Conservation (phyloP, 805 yeast species). For the Danielia reshetovae region DNA sequence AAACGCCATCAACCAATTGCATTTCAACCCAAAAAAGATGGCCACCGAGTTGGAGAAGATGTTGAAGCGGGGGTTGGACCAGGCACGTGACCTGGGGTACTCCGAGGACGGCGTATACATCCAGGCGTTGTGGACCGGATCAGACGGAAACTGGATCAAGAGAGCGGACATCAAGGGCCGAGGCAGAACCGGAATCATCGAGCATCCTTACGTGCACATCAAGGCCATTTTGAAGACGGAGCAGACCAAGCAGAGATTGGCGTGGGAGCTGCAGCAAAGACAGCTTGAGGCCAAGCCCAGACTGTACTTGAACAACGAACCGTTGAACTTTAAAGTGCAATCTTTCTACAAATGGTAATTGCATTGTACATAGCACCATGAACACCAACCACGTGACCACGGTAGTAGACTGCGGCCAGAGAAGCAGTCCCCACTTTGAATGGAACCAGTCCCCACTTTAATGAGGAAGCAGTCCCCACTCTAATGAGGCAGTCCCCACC, state of each 20-base stretch:
- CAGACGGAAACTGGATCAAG: constrained; percentile 72
- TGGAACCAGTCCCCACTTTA: no score
- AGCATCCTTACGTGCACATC: constrained; percentile 75
- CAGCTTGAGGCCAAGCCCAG: constrained; percentile 50
- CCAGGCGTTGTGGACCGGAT: constrained; percentile 85
- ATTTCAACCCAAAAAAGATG: constrained; percentile 76
- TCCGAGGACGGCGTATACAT: constrained; percentile 63
- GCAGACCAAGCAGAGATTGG: constrained; percentile 57
- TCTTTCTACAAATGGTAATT: constrained; percentile 40
- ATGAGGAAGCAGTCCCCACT: no score
- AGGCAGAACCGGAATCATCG: constrained; percentile 79
- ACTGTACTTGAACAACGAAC: constrained; percentile 42
- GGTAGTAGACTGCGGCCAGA: constrained; percentile 3
- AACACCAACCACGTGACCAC: no score
- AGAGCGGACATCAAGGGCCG: constrained; percentile 83
- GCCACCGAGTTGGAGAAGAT: constrained; percentile 75
- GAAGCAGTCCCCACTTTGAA: no score
- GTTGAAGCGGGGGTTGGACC: constrained; percentile 66
- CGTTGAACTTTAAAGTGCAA: constrained; percentile 39
- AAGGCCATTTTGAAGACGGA: constrained; percentile 70
- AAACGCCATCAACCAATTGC: constrained; percentile 87
- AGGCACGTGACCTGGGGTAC: constrained; percentile 58
- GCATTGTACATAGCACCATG: constrained; percentile 7
- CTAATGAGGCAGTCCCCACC: no score
- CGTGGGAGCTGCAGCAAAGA: constrained; percentile 53